These are phyloP conservation scores for Nakazawaea molendinolei DNA, from an alignment of 805 yeast genomes.

Conservation along the genomic window DNA sequence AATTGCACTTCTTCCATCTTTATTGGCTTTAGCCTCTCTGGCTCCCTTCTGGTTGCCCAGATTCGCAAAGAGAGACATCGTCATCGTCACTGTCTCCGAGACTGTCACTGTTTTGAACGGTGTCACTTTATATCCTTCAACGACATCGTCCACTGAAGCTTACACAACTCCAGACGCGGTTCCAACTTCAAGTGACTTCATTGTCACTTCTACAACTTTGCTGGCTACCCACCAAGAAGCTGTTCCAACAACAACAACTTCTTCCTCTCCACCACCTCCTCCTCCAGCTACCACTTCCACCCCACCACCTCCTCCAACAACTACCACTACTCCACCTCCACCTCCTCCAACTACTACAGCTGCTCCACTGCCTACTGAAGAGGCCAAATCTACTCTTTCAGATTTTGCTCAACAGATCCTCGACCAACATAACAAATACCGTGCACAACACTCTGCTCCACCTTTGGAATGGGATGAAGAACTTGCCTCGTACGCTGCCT, in stretches of 20 bases:
- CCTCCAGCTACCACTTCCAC: constrained; percentile 19
- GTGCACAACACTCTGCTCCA: constrained; percentile 47
- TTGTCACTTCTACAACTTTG: constrained; percentile 17
- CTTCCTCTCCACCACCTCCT: constrained; percentile 18
- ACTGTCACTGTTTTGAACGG: constrained; percentile 10
- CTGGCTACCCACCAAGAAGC: constrained; percentile 16
- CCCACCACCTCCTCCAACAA: constrained; percentile 20
- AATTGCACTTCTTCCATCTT: too few species aligned
- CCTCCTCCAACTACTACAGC: constrained; percentile 11
- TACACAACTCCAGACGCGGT: not conserved
- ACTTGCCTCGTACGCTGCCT: constrained; percentile 48
- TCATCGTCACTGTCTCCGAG: constrained; percentile 3
- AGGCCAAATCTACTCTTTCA: constrained; percentile 17
- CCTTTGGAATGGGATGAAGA: constrained; percentile 49
- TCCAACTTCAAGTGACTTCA: constrained; percentile 12
- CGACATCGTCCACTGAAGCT: not conserved
- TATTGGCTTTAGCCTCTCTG: constrained; percentile 1
- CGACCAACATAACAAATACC: constrained; percentile 52
- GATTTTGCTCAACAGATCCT: constrained; percentile 40
- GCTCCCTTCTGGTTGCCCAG: too few species aligned
- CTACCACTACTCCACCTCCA: constrained; percentile 17
- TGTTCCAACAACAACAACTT: constrained; percentile 15
- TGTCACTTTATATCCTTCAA: constrained; percentile 1
- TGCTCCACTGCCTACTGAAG: constrained; percentile 16
- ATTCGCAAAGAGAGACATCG: constrained; percentile 5